A percentile compares a stretch with the other conserved stretches of the same genome.
Evolutionary conservation across 2,329 filamentous ascomycete species (phyloP).

Genomic region (Fusarium sp.): DNA sequence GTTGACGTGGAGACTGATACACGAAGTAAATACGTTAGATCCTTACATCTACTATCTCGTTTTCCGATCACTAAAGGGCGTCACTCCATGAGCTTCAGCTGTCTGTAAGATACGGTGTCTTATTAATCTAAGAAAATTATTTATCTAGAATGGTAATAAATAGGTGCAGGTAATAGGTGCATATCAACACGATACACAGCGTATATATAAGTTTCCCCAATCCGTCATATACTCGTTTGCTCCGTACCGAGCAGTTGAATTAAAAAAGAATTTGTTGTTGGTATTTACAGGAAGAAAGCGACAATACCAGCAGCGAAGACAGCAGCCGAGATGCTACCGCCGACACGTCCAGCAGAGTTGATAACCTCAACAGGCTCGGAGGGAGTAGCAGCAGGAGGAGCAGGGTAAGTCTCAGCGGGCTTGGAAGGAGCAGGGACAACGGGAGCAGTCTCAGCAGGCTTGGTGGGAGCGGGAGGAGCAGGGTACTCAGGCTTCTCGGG

Average conservation of each 20-base stretch:
- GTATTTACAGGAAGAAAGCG: conserved; percentile 31
- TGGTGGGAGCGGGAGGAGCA: conserved; percentile 4
- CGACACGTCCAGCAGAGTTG: conserved; percentile 26
- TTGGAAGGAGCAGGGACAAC: conserved; percentile 1
- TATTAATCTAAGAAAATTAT: conserved; percentile 28
- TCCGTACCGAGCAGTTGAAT: conserved; percentile 13
- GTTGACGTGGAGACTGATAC: too few species aligned
- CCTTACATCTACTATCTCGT: too few species aligned
- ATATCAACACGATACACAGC: conserved; percentile 11
- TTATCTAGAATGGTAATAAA: conserved; percentile 15
- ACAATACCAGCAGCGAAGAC: conserved; percentile 26
- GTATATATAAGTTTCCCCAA: conserved; percentile 20
- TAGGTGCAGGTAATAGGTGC: conserved; percentile 27
- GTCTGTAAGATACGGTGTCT: not conserved
- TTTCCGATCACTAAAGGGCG: too few species aligned
- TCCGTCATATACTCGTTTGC: conserved; percentile 19
- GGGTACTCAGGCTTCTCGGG: not conserved
- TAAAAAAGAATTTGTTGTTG: not conserved
- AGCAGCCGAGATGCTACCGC: conserved; percentile 10
- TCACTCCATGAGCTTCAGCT: too few species aligned
- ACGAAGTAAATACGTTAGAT: too few species aligned
- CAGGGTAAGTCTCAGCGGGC: not conserved
- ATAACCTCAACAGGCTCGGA: not conserved
- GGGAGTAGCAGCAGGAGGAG: not conserved
- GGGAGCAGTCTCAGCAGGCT: conserved; percentile 16